Conservation (phyloP, 2,329 filamentous ascomycete species). For the Ascochyta rabiei region DNA sequence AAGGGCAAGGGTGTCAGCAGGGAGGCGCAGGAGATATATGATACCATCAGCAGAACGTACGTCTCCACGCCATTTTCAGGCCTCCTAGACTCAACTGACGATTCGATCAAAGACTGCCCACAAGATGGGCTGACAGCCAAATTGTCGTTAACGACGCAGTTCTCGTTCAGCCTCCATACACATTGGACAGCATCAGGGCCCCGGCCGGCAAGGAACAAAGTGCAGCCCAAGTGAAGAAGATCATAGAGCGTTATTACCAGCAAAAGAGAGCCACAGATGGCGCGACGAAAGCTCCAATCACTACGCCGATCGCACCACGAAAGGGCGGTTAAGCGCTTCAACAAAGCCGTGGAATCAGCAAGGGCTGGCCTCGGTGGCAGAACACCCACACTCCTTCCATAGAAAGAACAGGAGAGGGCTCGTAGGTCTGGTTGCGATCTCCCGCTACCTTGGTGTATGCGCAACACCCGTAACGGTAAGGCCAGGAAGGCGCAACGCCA, state of each 20-base stretch:
- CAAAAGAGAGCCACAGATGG: conserved; percentile 45
- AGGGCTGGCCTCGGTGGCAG: not conserved
- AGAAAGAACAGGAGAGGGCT: not conserved
- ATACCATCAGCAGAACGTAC: conserved; percentile 64
- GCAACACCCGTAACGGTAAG: not conserved
- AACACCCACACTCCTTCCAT: not conserved
- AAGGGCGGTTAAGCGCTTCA: conserved; percentile 31
- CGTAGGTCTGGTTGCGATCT: not conserved
- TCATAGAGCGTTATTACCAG: conserved; percentile 54
- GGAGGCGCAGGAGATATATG: conserved; percentile 68
- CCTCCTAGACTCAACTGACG: conserved; percentile 10
- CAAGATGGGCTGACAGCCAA: conserved; percentile 63
- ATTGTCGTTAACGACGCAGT: conserved; percentile 68
- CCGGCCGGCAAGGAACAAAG: conserved; percentile 51
- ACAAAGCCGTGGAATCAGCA: not conserved
- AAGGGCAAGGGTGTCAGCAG: conserved; percentile 65
- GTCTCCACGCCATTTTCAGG: conserved; percentile 20
- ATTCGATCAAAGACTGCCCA: conserved; percentile 52
- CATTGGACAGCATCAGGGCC: conserved; percentile 60
- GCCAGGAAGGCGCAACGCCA: not conserved
- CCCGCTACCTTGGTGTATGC: not conserved
- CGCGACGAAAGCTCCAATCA: conserved; percentile 31
- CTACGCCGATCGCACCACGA: conserved; percentile 39
- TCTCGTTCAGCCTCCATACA: conserved; percentile 64
- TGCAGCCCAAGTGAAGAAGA: conserved; percentile 52